These are phyloP conservation scores for Suillus lakei DNA, from an alignment of 768 basidiomycete genomes.

Conservation along the genomic window DNA sequence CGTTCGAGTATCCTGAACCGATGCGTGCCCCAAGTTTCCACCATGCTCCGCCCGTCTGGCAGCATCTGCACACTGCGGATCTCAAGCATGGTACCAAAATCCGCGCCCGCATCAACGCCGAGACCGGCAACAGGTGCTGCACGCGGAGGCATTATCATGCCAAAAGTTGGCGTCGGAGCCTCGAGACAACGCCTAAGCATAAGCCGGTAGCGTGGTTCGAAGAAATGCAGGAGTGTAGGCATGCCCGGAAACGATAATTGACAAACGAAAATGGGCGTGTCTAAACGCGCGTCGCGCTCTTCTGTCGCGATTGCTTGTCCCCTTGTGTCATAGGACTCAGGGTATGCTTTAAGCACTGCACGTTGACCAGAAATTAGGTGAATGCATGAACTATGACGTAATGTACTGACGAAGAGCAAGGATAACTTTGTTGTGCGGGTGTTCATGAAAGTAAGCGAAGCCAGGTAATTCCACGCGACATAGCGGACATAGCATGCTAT, in stretches of 20 bases:
- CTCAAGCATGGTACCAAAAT: constrained; percentile 94
- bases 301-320: constrained; percentile 69
- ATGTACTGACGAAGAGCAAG: constrained; percentile 64
- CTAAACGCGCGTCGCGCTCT: constrained; percentile 76
- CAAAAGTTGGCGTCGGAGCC: constrained; percentile 76
- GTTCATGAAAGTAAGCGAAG: constrained; percentile 80
- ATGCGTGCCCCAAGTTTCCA: constrained; percentile 69
- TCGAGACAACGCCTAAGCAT: constrained; percentile 97
- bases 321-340: constrained; percentile 66
- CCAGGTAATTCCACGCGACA: constrained; percentile 82
- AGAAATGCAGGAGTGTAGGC: constrained; percentile 90
- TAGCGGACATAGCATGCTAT: constrained; percentile 80
- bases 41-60: constrained; percentile 87
- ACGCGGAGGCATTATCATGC: constrained; percentile 84
- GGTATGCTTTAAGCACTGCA: constrained; percentile 72
- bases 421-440: constrained; percentile 73
- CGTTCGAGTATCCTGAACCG: constrained; percentile 89
- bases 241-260: constrained; percentile 91
- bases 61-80: constrained; percentile 87
- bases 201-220: constrained; percentile 92
- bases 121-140: constrained; percentile 33
- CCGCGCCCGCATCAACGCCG: constrained; percentile 25
- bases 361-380: constrained; percentile 15
- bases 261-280: constrained; percentile 91
- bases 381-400: constrained; percentile 14